Conservation (phyloP, 2,329 filamentous ascomycete species). For the Ceratocystis huliohia region DNA sequence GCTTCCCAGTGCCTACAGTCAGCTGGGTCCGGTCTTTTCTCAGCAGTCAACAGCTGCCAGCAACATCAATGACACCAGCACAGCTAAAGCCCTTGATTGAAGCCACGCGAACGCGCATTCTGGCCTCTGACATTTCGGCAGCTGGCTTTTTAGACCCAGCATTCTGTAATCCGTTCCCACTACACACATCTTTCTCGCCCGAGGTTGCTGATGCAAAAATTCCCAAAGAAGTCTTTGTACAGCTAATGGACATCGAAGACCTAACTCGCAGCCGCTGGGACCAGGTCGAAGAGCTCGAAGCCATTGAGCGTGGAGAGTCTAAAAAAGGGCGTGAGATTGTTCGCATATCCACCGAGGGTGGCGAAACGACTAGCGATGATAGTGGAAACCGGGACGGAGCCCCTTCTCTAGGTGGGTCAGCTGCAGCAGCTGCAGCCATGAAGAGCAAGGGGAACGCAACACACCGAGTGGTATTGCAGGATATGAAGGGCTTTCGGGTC, state of each 20-base stretch:
- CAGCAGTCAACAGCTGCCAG: constrained; percentile 40
- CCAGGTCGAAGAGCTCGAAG: constrained; percentile 71
- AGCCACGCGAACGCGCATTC: constrained; percentile 67
- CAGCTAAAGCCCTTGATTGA: constrained; percentile 57
- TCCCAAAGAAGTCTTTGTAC: constrained; percentile 53
- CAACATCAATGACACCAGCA: constrained; percentile 29
- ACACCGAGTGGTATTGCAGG: constrained; percentile 73
- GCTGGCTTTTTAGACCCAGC: constrained; percentile 39
- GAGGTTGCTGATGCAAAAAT: constrained; percentile 45
- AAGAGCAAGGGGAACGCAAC: constrained; percentile 38
- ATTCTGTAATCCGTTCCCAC: constrained; percentile 36
- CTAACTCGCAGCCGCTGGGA: constrained; percentile 69
- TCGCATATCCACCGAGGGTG: constrained; percentile 40
- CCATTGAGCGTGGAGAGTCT: constrained; percentile 57
- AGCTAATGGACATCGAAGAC: constrained; percentile 79
- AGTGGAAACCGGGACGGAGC: constrained; percentile 21
- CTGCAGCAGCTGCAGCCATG: constrained; percentile 21
- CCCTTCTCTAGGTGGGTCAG: neutral
- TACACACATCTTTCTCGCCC: constrained; percentile 38
- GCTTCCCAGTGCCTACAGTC: constrained; percentile 39
- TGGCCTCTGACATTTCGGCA: constrained; percentile 62
- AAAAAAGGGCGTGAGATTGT: constrained; percentile 71
- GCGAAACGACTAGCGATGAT: constrained; percentile 34
- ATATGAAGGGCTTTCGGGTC: constrained; percentile 54
- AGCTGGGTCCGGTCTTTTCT: constrained; percentile 55